phyloP scores from a whole-genome alignment of 495 filamentous ascomycete species.

The Neurospora sp. region DNA sequence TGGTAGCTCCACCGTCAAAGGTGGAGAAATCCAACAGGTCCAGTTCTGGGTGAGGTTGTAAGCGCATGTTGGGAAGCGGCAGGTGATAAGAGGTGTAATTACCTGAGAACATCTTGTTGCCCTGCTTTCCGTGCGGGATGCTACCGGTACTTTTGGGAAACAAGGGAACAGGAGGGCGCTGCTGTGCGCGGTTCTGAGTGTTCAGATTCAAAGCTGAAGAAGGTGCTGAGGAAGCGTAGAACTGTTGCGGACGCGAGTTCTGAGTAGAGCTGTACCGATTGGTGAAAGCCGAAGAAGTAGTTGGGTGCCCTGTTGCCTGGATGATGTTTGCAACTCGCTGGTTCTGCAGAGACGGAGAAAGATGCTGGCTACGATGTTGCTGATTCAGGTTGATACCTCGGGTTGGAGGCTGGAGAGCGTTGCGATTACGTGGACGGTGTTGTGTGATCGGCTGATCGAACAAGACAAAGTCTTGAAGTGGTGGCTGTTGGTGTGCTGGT shows the following conservation, averaged over 20 bases:
- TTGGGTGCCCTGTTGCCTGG: slow-evolving; percentile 47
- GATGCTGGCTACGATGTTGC: slow-evolving; percentile 26
- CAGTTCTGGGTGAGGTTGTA: slow-evolving; percentile 36
- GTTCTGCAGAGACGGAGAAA: slow-evolving; percentile 38
- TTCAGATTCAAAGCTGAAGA: slow-evolving; percentile 32
- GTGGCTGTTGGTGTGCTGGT: slow-evolving; percentile 33
- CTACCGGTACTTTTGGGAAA: slow-evolving; percentile 40
- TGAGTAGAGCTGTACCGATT: slow-evolving; percentile 44
- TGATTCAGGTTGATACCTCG: slow-evolving; percentile 32
- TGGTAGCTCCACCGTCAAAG: slow-evolving; percentile 41
- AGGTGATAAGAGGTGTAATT: slow-evolving; percentile 6
- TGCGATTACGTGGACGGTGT: slow-evolving; percentile 40
- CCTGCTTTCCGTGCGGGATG: slow-evolving; percentile 31
- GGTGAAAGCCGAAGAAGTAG: slow-evolving; percentile 46
- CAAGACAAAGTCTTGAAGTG: slow-evolving; percentile 45
- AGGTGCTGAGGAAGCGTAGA: slow-evolving; percentile 45
- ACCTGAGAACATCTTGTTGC: slow-evolving; percentile 42
- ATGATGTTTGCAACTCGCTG: slow-evolving; percentile 51
- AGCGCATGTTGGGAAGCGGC: slow-evolving; percentile 15
- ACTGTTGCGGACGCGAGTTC: slow-evolving; percentile 29
- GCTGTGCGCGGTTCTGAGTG: slow-evolving; percentile 28
- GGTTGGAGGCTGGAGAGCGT: slow-evolving; percentile 29
- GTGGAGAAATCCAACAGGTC: slow-evolving; percentile 41
- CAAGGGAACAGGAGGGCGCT: slow-evolving; percentile 43
- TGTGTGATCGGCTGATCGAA: slow-evolving; percentile 37